Evolutionary conservation across 2,329 filamentous ascomycete genomes (phyloP).

Genomic region (Ceratocystis destructans): DNA sequence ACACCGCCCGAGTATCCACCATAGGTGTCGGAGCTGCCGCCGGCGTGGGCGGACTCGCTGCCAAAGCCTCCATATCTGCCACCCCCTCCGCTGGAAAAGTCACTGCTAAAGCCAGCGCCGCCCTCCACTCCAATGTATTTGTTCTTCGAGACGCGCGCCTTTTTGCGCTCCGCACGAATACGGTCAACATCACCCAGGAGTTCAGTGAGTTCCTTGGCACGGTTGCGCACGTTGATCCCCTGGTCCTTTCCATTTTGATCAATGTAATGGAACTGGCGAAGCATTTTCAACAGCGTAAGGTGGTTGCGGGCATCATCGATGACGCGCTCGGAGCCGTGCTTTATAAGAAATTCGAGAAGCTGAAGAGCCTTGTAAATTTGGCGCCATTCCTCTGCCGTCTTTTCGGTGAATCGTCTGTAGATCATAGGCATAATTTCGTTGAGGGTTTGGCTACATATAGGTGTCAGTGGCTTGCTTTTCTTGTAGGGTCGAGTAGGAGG

Average conservation of each 20-base stretch:
- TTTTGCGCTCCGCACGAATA: constrained; percentile 73
- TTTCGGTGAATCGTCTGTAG: constrained; percentile 97
- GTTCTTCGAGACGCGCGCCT: constrained; percentile 75
- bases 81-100: constrained; percentile 36
- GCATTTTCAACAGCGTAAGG: constrained; percentile 91
- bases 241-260: constrained; percentile 95
- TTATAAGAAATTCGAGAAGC: constrained; percentile 90
- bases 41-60: constrained; percentile 65
- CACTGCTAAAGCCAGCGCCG: constrained; percentile 42
- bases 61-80: constrained; percentile 82
- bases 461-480: background rate
- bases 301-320: constrained; percentile 95
- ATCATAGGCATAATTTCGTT: constrained; percentile 99
- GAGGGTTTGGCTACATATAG: constrained; percentile 59
- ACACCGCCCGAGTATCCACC: constrained; percentile 58
- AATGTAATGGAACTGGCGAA: constrained; percentile 96
- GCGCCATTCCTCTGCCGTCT: constrained; percentile 94
- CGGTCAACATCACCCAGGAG: constrained; percentile 84
- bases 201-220: constrained; percentile 88
- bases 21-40: constrained; percentile 35
- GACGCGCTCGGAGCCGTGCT: constrained; percentile 93
- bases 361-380: constrained; percentile 99
- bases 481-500: background rate
- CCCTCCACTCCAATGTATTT: constrained; percentile 95
- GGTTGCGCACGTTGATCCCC: constrained; percentile 91